phyloP scores from a whole-genome alignment of 225 moss, liverwort and hornwort species.

The Pseudoscleropodium purum region DNA sequence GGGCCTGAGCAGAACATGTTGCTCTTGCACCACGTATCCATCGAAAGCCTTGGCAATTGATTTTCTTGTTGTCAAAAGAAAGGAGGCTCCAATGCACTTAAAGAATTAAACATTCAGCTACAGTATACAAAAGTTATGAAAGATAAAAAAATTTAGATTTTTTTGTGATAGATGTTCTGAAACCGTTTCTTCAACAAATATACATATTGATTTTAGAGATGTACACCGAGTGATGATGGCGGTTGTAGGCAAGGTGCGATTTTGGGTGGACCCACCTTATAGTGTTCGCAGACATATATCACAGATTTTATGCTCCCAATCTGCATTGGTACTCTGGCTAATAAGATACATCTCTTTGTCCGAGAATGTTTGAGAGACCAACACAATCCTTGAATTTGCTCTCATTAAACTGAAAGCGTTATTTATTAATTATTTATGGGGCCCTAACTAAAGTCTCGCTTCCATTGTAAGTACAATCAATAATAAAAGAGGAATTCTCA shows the following conservation, averaged over 20 bases:
- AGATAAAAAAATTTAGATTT: accelerated
- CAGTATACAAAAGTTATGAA: accelerated
- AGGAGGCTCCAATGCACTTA: accelerated
- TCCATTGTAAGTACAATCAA: neutral
- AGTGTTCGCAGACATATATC: neutral
- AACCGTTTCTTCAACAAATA: accelerated
- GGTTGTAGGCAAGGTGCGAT: accelerated
- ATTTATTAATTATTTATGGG: too few relatives aligned
- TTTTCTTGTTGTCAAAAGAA: neutral
- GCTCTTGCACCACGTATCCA: too few relatives aligned
- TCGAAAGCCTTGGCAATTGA: too few relatives aligned
- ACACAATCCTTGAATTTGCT: neutral
- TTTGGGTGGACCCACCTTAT: neutral
- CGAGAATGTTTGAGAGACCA: neutral
- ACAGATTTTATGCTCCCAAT: constrained; percentile 10
- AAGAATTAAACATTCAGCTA: accelerated
- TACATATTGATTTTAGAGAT: neutral
- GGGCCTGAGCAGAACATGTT: too few relatives aligned
- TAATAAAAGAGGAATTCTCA: neutral
- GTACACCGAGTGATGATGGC: too few relatives aligned
- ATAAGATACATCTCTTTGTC: neutral
- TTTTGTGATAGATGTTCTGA: too few relatives aligned
- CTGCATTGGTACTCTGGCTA: neutral
- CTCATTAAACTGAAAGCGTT: neutral
- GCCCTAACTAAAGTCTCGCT: too few relatives aligned